Conservation (phyloP, 2,329 filamentous ascomycete species). For the Aspergillus arachidicola region DNA sequence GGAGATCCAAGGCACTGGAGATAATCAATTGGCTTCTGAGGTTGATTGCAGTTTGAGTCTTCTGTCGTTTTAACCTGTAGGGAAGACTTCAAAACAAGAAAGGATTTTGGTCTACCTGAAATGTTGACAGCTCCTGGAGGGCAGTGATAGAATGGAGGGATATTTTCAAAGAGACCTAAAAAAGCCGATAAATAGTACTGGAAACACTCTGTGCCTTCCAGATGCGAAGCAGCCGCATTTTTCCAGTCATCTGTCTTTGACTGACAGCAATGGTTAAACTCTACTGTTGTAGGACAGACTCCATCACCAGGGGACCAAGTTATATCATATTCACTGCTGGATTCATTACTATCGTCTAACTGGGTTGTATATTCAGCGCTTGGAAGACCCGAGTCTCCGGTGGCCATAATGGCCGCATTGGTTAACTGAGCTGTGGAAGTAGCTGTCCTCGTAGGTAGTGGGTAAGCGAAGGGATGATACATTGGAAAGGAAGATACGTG, state of each 20-base stretch:
- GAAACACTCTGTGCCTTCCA: not conserved
- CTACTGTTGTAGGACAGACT: conserved; percentile 8
- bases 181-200: conserved; percentile 8
- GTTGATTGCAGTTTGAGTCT: conserved; percentile 1
- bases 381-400: not conserved
- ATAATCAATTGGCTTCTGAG: conserved; percentile 7
- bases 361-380: not conserved
- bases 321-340: not conserved
- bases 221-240: not conserved
- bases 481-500: not conserved
- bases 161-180: conserved; percentile 14
- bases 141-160: conserved; percentile 11
- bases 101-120: not conserved
- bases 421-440: not conserved
- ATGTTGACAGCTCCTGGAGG: not conserved
- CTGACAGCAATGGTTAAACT: no score
- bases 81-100: not conserved
- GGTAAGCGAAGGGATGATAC: not conserved
- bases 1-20: conserved; percentile 6
- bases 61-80: conserved; percentile 5
- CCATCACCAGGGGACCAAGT: conserved; percentile 14
- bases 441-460: no score
- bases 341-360: not conserved
- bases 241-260: no score
- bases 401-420: not conserved